Evolutionary conservation across 176 grass and related monocot species (phyloP), one percentile per base, ranked within the genome.

Genomic region (Phragmites australis): DNA sequence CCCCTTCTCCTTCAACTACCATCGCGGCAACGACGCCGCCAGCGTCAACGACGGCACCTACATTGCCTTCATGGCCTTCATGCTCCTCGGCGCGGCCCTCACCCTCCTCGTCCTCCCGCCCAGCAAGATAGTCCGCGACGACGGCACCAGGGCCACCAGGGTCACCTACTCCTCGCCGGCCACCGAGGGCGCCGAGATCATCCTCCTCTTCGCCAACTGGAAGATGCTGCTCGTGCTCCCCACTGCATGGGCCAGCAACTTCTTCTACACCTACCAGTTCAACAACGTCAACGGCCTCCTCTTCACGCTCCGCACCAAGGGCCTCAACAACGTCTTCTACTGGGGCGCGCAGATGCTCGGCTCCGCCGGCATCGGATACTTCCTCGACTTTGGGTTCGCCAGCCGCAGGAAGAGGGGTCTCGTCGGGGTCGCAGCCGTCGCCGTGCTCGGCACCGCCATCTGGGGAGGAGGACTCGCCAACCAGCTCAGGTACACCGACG

Each of bases 261-360:
- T 94, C 90, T 98, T 98, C 90, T 98, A 98, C 88, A 91, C 75
- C 9, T 93, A 98, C 86, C 96, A 98, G 75, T 98, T 98, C 92
- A 98, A 94, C 90, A 89, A 94, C 83, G 95, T 98, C 49, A 94
- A 98, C 18, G 88, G 92, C 37, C 8, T 54, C 16, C 82, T 98
- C 83, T 98, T 98, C 88, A 86, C 80, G 1, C 88, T 98, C 10
- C 18, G 95, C 0, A 98, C 96, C 32, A 93, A 74, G 79, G 96
- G 96, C 0, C 79, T 98, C 76, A 98, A 93, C 81, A 98, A 98
- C 59, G 90, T 98, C 18, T 94, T 94, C 92, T 98, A 94, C 69
- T 98, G 96, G 96, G 96, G 78, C 50, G 96, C 96, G 2, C 96
- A 98, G 84, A 98, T 98, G 92, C 0, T 93, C n/a, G 96, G 96